Conservation (phyloP, 768 basidiomycete species). For the Pulveroboletus sp. region DNA sequence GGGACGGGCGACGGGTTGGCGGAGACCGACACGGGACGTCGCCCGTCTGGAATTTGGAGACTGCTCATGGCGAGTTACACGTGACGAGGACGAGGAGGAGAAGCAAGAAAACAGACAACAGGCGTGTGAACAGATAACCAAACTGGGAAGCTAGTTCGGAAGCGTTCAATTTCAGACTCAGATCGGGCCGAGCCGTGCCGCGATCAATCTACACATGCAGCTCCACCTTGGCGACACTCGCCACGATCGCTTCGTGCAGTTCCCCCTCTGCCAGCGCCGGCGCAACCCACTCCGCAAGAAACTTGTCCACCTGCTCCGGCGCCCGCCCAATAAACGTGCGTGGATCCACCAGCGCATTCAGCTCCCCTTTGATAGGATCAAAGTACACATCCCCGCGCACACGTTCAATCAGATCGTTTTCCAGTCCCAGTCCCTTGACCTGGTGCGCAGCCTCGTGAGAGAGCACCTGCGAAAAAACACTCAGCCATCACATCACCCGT, state of each 20-base stretch:
- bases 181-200: constrained; percentile 20
- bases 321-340: constrained; percentile 90
- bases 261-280: constrained; percentile 72
- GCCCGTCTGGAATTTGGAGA: constrained; percentile 47
- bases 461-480: constrained; percentile 54
- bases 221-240: constrained; percentile 56
- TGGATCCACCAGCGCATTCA: constrained; percentile 81
- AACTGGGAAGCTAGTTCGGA: no score
- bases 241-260: constrained; percentile 51
- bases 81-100: constrained; percentile 7
- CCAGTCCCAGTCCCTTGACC: constrained; percentile 91
- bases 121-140: constrained; percentile 33
- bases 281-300: constrained; percentile 82
- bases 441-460: constrained; percentile 93
- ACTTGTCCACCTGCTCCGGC: constrained; percentile 90
- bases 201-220: constrained; percentile 37
- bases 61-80: constrained; percentile 18
- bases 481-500: constrained; percentile 14
- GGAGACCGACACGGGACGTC: constrained; percentile 60
- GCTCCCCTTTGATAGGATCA: constrained; percentile 75
- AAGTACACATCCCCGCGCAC: constrained; percentile 84
- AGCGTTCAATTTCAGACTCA: constrained; percentile 21
- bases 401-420: constrained; percentile 94
- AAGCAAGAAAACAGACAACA: constrained; percentile 3
- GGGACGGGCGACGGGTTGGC: constrained; percentile 50